Base-by-base conservation (phyloP, 2,329 filamentous ascomycete species). In the Curvularia lunata region DNA sequence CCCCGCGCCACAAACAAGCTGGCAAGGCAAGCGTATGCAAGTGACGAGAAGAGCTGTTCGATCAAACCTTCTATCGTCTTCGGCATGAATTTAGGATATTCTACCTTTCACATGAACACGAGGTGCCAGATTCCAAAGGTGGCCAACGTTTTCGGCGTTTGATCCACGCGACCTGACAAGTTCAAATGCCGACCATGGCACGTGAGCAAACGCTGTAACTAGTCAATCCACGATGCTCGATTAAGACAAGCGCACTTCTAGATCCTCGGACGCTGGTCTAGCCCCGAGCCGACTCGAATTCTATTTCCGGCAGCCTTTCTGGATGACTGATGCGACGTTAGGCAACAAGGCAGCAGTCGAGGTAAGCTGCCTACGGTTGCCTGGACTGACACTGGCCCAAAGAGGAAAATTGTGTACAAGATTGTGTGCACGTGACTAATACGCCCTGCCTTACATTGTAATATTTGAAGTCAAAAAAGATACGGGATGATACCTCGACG, bases 131-230 rank as follows among this genome's bases (percentile, higher is more conserved):
- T 52, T 3, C 30, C 8, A 28, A 13, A 12, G 7, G 18, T 32
- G 16, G 16, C 21, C 12, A 16, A 21, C 21, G 12, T 30, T 4
- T 3, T 55, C 59, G 59, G 59, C 56, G 23, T 62, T 40, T 62
- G 59, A 55, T 23, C 21, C 25, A 12, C 21, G 19, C 19, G 41
- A 48, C 23, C 28, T 12, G 10, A 2, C 27, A 19, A 37, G 37
- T 53, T 58, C 63, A 65, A 56, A 62, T 23, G 49, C 63, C 63
- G 63, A 62, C 7, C 40, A 25, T 5, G 19, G 5, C 54, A 64
- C 59, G 60, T 63, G 54, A 52, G n/a, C n/a, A 8, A 5, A 12
- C 52, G 51, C 47, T 28, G 18, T 28, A 10, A 18, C n/a, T 42
- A 27, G 19, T 5, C 32, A 27, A 4, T 19, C 1, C 16, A n/a